Base-by-base conservation (phyloP, 1,284 basidiomycete genomes). In the Schizopora paradoxa region DNA sequence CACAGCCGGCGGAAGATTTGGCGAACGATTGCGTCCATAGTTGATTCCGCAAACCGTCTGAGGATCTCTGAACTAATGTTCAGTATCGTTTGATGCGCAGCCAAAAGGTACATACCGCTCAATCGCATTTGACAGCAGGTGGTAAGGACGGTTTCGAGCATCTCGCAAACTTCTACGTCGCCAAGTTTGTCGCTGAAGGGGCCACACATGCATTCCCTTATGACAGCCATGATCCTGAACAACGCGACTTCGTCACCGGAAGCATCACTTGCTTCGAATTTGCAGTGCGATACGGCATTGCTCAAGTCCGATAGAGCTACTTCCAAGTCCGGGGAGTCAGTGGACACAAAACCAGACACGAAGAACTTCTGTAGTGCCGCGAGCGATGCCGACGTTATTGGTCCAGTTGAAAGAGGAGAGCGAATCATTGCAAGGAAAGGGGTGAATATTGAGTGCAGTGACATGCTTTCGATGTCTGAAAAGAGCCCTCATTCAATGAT, bases 51-150 rank as follows among this genome's bases (percentile, higher is more conserved):
- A n/a, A 90, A 91, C 29, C 87, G 80, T 37, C 96, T 80, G 14
- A 96, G 73, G 46, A 89, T 83, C 65, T 94, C 91, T 91, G 62
- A 23, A 43, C 41, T 41, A n/a, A 54, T n/a, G n/a, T n/a, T n/a
- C n/a, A n/a, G n/a, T n/a, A n/a, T n/a, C n/a, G n/a, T n/a, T n/a
- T n/a, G n/a, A 51, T 2, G 3, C 43, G 13, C 6, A 39, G 35
- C 21, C 19, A 29, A 40, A 26, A 13, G 45, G 19, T 3, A 74
- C 87, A 54, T 55, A 92, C 91, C 94, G 58, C 90, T 91, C 4
- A 98, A 72, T 33, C 96, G 76, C 74, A 95, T 96, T 62, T 98
- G 91, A 64, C 95, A 98, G 55, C 93, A 93, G 58, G 96, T 98
- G 27, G 92, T 96, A 53, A 99, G 68, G 1, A 96, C 94, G 4